A percentile compares a stretch with the other conserved stretches of the same genome.
These are phyloP conservation scores for Pseudozyma hubeiensis DNA, from an alignment of 1,284 basidiomycete species.

Conservation along the genomic window DNA sequence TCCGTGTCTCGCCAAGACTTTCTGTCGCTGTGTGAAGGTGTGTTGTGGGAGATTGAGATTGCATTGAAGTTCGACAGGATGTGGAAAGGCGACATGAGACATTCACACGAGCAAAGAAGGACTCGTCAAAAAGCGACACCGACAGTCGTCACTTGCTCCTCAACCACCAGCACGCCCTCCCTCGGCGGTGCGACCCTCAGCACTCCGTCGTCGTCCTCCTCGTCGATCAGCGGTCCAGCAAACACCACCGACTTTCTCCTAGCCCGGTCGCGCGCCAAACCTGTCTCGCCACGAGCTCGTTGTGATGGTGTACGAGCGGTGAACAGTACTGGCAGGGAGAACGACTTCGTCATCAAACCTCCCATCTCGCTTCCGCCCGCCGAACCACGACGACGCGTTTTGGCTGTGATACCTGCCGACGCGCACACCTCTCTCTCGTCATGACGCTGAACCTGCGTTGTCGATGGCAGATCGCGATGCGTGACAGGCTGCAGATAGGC, in stretches of 20 bases:
- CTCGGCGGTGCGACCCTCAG: conserved; percentile 8
- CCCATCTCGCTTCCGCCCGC: neutral
- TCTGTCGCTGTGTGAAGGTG: neutral
- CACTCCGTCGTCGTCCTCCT: neutral
- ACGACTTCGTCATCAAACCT: neutral
- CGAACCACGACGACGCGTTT: conserved; percentile 2
- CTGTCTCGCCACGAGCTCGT: conserved; percentile 11
- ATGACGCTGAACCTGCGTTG: neutral
- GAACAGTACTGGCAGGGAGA: conserved; percentile 24
- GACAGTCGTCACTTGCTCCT: conserved; percentile 3
- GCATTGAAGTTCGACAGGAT: neutral
- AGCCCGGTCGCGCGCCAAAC: neutral
- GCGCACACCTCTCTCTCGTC: neutral
- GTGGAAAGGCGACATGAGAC: neutral
- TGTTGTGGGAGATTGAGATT: neutral
- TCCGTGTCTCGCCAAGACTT: neutral
- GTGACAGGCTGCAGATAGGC: conserved; percentile 2
- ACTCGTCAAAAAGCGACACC: conserved; percentile 14
- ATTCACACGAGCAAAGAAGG: neutral
- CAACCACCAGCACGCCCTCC: conserved; percentile 14
- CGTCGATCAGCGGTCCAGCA: neutral
- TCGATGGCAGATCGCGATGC: too few relatives aligned
- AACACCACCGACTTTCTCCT: conserved; percentile 10
- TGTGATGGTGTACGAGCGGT: conserved; percentile 27
- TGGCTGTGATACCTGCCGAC: conserved; percentile 11